Conservation (phyloP, 441 rosid genomes). For the Eugenia klotzschiana region DNA sequence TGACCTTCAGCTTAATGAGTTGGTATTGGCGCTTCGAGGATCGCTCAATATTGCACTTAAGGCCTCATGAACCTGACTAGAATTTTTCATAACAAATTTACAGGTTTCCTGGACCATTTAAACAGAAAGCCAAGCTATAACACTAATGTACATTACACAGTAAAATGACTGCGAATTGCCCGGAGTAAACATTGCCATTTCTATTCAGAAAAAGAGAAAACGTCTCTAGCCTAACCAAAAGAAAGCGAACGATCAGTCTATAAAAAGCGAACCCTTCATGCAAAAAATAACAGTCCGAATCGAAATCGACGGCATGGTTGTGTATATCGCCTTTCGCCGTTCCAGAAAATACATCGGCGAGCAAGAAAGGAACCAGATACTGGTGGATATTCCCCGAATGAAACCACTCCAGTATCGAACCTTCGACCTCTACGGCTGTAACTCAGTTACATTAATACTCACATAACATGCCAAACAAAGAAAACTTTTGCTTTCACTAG, state of each 20-base stretch:
- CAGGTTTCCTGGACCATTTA: too few species aligned
- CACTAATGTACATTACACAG: too few species aligned
- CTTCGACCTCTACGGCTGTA: neutral
- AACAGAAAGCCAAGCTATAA: too few species aligned
- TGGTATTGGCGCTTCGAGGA: too few species aligned
- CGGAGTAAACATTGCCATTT: neutral
- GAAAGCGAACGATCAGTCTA: neutral
- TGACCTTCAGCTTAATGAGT: too few species aligned
- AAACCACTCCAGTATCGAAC: neutral
- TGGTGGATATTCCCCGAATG: neutral
- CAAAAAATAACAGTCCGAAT: neutral
- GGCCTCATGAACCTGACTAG: neutral
- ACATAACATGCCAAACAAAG: neutral
- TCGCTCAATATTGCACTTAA: neutral
- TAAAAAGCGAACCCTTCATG: neutral
- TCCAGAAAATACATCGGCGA: too few species aligned
- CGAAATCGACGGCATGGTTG: neutral
- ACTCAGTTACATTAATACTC: neutral
- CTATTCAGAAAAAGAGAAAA: too few species aligned
- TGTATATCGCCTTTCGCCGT: neutral
- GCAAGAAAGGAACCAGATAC: too few species aligned
- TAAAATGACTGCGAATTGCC: too few species aligned
- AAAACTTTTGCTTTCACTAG: neutral
- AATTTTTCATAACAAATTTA: too few species aligned
- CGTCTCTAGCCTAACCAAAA: neutral